A percentile compares a stretch with the other conserved stretches of the same genome.
Evolutionary conservation across 768 basidiomycete species (phyloP).

Genomic region (Russula foetens): DNA sequence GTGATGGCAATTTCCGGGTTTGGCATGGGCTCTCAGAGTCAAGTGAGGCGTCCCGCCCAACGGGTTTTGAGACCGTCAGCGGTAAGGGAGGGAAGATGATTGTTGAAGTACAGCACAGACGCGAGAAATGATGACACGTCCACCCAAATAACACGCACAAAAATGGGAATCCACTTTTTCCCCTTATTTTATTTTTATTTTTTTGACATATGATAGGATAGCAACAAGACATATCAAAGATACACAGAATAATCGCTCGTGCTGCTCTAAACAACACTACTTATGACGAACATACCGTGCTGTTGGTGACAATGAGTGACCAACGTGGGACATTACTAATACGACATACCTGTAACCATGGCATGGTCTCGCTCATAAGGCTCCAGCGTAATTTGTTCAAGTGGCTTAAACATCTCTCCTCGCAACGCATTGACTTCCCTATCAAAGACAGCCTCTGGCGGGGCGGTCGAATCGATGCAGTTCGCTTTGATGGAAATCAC

Average conservation of each 20-base stretch:
- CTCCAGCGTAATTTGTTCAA: constrained; percentile 94
- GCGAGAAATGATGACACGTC: neutral
- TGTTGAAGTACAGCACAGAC: neutral
- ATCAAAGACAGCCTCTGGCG: constrained; percentile 85
- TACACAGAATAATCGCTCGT: constrained; percentile 10
- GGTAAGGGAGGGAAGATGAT: neutral
- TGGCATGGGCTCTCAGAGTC: constrained; percentile 39
- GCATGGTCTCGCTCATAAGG: constrained; percentile 88
- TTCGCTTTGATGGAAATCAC: constrained; percentile 99
- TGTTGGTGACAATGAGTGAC: constrained; percentile 15
- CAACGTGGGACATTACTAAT: neutral
- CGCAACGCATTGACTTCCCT: constrained; percentile 77
- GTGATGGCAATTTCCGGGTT: constrained; percentile 62
- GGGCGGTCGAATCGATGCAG: constrained; percentile 95
- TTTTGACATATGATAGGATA: constrained; percentile 6
- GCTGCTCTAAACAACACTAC: constrained; percentile 18
- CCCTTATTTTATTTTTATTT: neutral
- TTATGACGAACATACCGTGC: constrained; percentile 42
- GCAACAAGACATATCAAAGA: constrained; percentile 13
- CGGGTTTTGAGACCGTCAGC: neutral
- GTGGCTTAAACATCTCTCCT: constrained; percentile 77
- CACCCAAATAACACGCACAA: neutral
- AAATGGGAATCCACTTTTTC: neutral
- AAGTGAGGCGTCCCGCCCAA: neutral
- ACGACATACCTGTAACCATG: constrained; percentile 68